Conservation (phyloP, 1,284 basidiomycete species). For the Sphagnurus paluster region DNA sequence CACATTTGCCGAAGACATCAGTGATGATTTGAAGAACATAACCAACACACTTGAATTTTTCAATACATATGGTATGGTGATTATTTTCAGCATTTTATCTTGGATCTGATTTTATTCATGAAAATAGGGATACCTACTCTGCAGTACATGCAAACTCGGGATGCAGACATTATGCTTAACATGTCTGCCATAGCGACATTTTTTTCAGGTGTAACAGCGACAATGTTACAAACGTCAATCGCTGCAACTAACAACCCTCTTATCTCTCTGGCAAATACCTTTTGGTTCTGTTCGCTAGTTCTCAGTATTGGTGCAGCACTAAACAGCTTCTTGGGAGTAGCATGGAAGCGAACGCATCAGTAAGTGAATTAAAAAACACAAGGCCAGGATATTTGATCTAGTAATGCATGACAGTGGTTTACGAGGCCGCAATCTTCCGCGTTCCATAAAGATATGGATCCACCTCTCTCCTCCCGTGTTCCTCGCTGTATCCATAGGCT, state of each 20-base stretch:
- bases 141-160: conserved; percentile 58
- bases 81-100: neutral
- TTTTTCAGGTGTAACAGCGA: conserved; percentile 34
- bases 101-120: no score
- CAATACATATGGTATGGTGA: conserved; percentile 17
- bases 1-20: conserved; percentile 12
- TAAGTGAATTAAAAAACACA: conserved; percentile 22
- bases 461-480: conserved; percentile 33
- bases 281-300: conserved; percentile 63
- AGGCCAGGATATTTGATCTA: no score
- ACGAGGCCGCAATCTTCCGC: conserved; percentile 10
- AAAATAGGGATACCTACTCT: conserved; percentile 57
- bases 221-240: conserved; percentile 52
- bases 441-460: conserved; percentile 17
- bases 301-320: conserved; percentile 63
- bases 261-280: conserved; percentile 45
- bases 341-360: conserved; percentile 67
- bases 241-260: neutral
- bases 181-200: conserved; percentile 59
- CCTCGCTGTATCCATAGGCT: conserved; percentile 56
- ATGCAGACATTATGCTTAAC: conserved; percentile 51
- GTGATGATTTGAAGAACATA: conserved; percentile 10
- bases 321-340: conserved; percentile 56
- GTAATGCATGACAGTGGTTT: conserved; percentile 14
- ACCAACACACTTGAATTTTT: conserved; percentile 12